phyloP scores from a whole-genome alignment of 192 early-diverging fungal species.

The Coemansia sp. region DNA sequence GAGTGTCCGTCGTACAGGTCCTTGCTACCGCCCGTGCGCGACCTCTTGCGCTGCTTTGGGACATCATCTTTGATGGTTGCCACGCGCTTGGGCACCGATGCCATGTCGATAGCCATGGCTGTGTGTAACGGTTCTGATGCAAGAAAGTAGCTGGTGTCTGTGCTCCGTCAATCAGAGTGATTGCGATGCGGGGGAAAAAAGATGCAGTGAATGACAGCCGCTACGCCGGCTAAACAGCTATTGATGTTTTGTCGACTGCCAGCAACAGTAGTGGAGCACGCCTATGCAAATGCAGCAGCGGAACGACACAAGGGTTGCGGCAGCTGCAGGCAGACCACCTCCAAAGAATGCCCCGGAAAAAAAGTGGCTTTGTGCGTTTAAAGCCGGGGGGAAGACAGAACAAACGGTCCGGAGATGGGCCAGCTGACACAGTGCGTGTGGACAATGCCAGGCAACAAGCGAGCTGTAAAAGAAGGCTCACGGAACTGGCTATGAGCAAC shows the following conservation, averaged over 20 bases:
- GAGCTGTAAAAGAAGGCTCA: background rate
- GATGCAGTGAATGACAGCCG: background rate
- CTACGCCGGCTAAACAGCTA: background rate
- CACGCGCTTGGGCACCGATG: background rate
- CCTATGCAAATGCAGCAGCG: background rate
- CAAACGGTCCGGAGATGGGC: background rate
- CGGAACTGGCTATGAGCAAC: background rate
- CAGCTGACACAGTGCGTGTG: background rate
- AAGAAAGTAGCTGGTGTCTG: background rate
- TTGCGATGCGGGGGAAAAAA: background rate
- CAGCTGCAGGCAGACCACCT: background rate
- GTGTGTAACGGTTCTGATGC: background rate
- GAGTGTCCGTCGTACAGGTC: slow-evolving; percentile 56
- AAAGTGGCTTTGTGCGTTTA: slow-evolving; percentile 6
- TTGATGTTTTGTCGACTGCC: background rate
- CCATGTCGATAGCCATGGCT: background rate
- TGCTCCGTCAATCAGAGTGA: background rate
- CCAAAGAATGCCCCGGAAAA: background rate
- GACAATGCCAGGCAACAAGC: slow-evolving; percentile 2
- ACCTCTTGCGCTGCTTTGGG: slow-evolving; percentile 54
- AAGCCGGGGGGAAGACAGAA: slow-evolving; percentile 10
- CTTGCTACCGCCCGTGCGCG: slow-evolving; percentile 53
- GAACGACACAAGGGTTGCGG: background rate
- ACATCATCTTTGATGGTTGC: slow-evolving; percentile 21
- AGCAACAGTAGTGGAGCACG: background rate